phyloP scores from a whole-genome alignment of 148 eudicot species.

The Pouteria glomerata region DNA sequence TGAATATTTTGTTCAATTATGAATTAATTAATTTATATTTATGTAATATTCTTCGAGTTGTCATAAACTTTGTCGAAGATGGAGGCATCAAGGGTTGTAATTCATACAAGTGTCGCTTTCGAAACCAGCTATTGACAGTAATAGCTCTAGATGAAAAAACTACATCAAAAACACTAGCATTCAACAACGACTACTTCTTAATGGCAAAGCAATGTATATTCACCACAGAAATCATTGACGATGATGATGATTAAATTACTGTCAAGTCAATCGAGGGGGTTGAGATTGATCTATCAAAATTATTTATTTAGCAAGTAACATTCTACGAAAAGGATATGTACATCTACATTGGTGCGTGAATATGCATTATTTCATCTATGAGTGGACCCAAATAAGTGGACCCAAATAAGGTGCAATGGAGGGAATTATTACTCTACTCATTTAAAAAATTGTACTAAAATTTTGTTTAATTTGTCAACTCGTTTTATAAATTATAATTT shows the following conservation, averaged over 20 bases:
- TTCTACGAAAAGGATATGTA: background rate
- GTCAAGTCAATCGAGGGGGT: background rate
- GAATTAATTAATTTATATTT: background rate
- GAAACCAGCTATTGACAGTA: constrained; percentile 20
- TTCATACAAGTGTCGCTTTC: background rate
- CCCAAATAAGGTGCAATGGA: too few species aligned
- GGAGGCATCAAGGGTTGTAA: constrained; percentile 1
- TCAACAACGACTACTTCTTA: background rate
- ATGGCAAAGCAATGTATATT: background rate
- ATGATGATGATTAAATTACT: background rate
- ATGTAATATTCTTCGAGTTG: background rate
- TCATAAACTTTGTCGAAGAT: constrained; percentile 6
- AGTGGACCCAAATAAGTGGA: background rate
- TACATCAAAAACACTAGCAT: background rate
- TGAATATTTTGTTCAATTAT: background rate
- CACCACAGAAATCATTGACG: background rate
- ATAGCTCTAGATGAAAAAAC: constrained; percentile 3
- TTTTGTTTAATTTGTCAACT: too few species aligned
- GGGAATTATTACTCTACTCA: too few species aligned
- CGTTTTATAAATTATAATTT: too few species aligned
- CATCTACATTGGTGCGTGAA: background rate
- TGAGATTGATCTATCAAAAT: background rate
- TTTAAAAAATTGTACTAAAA: too few species aligned
- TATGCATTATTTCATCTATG: background rate
- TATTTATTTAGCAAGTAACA: background rate